phyloP scores from a whole-genome alignment of 164 flowering plant genomes.

The Paratinospora sagittata region DNA sequence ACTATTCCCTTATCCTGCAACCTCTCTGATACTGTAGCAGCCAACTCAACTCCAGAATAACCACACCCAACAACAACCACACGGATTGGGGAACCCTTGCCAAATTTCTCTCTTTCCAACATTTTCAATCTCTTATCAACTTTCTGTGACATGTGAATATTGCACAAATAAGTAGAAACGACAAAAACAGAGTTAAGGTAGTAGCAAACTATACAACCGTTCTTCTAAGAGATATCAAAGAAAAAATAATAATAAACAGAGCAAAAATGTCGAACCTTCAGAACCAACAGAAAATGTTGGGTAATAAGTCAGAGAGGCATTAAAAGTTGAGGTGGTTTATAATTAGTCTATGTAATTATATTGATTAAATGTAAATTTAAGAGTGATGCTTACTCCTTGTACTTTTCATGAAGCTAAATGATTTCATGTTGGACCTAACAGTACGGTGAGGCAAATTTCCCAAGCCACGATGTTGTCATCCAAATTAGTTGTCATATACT shows the following conservation, averaged over 20 bases:
- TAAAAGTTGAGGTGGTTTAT: too few species aligned
- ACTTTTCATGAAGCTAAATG: too few species aligned
- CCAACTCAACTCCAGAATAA: conserved; percentile 91
- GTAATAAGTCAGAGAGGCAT: too few species aligned
- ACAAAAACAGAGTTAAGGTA: background rate
- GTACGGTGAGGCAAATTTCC: too few species aligned
- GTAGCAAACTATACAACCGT: background rate
- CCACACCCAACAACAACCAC: conserved; percentile 95
- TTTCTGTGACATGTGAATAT: conserved; percentile 42
- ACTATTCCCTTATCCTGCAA: conserved; percentile 67
- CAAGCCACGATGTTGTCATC: too few species aligned
- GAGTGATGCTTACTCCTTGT: too few species aligned
- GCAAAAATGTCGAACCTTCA: background rate
- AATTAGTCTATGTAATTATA: too few species aligned
- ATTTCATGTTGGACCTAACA: too few species aligned
- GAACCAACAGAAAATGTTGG: background rate
- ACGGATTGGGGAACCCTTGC: conserved; percentile 45
- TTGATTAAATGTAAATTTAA: too few species aligned
- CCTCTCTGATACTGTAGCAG: conserved; percentile 89
- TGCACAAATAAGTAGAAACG: background rate
- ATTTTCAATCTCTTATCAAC: conserved; percentile 51
- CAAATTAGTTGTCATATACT: too few species aligned
- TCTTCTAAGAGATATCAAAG: background rate
- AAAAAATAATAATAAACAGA: background rate
- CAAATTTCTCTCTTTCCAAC: conserved; percentile 63